Percentiles rank a stretch among this genome's conserved stretches.
Evolutionary conservation across 805 yeast species (phyloP).

Genomic region (Millerozyma miso): DNA sequence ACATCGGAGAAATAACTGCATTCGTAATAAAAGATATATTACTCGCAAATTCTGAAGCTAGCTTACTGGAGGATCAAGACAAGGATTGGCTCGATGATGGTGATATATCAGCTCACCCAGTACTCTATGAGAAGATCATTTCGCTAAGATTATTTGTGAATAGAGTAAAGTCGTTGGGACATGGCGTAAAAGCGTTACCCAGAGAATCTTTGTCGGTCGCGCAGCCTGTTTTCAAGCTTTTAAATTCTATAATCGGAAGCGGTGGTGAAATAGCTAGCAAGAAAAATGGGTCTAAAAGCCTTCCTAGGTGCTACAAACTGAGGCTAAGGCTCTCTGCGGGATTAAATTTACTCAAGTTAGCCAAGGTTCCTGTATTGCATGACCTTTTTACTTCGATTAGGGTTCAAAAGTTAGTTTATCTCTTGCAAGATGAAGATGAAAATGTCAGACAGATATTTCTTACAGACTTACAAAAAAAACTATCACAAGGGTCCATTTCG

Average conservation of each 20-base stretch:
- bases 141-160: slow-evolving; percentile 58
- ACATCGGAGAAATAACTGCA: slow-evolving; percentile 56
- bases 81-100: slow-evolving; percentile 47
- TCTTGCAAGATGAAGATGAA: slow-evolving; percentile 64
- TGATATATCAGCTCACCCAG: slow-evolving; percentile 15
- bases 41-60: slow-evolving; percentile 46
- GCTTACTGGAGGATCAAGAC: slow-evolving; percentile 19
- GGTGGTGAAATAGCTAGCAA: slow-evolving; percentile 70
- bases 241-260: slow-evolving; percentile 62
- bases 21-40: slow-evolving; percentile 60
- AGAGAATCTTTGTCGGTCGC: slow-evolving; percentile 36
- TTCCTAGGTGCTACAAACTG: slow-evolving; percentile 60
- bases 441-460: slow-evolving; percentile 54
- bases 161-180: slow-evolving; percentile 39
- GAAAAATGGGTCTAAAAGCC: slow-evolving; percentile 44
- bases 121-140: slow-evolving; percentile 45
- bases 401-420: slow-evolving; percentile 49
- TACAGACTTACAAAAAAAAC: slow-evolving; percentile 44
- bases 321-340: slow-evolving; percentile 70
- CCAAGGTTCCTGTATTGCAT: slow-evolving; percentile 50
- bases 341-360: slow-evolving; percentile 56
- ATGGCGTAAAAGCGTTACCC: slow-evolving; percentile 32
- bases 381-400: slow-evolving; percentile 48
- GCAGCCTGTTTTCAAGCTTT: slow-evolving; percentile 62
- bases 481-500: slow-evolving; percentile 52